phyloP scores from a whole-genome alignment of 305 asterid genomes.

The Fraxinus albicans region DNA sequence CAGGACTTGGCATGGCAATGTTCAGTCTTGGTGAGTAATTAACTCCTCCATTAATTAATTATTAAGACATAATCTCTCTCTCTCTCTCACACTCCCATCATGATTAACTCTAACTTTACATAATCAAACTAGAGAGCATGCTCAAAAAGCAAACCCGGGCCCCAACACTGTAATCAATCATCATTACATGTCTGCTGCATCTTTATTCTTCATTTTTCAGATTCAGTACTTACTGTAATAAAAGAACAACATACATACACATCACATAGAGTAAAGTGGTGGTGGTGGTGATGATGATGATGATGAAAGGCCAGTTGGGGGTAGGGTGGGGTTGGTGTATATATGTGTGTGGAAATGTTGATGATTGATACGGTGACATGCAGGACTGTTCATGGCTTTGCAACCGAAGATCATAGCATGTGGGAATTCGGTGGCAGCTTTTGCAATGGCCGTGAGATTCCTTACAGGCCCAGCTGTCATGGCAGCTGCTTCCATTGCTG shows the following conservation, averaged over 20 bases:
- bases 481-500: conserved; percentile 60
- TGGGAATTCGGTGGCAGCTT: conserved; percentile 54
- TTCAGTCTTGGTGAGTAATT: conserved; percentile 49
- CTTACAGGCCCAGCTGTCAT: conserved; percentile 64
- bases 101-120: conserved; percentile 17
- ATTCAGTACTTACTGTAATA: background rate
- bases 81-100: background rate
- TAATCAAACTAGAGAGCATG: conserved; percentile 28
- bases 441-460: conserved; percentile 58
- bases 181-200: conserved; percentile 30
- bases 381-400: conserved; percentile 61
- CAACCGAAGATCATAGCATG: conserved; percentile 63
- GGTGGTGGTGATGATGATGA: background rate
- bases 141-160: conserved; percentile 23
- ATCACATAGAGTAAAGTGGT: background rate
- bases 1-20: conserved; percentile 71
- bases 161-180: conserved; percentile 24
- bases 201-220: background rate
- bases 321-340: background rate
- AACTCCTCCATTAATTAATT: background rate
- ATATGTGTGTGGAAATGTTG: background rate
- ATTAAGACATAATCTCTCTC: background rate
- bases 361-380: conserved; percentile 20
- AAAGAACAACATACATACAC: background rate
- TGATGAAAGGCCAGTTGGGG: background rate